A percentile compares a stretch with the other conserved stretches of the same genome.
phyloP scores from a whole-genome alignment of 2,329 filamentous ascomycete genomes.

The Scedosporium boydii region DNA sequence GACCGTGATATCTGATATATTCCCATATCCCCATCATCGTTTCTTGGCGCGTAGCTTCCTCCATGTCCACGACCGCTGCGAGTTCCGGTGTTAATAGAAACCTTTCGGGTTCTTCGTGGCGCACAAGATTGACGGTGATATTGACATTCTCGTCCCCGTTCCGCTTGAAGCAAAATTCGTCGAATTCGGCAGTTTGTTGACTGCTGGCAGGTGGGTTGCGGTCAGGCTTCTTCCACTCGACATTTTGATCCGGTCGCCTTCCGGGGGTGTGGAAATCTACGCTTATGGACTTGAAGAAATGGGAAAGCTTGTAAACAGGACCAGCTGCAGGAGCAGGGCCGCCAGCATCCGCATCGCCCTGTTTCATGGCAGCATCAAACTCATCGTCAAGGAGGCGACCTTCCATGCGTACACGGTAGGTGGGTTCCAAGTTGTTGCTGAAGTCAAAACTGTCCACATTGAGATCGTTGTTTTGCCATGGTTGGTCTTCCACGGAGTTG shows the following conservation, averaged over 20 bases:
- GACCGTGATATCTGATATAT: conserved; percentile 74
- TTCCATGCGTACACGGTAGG: conserved; percentile 87
- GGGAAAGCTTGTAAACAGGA: conserved; percentile 49
- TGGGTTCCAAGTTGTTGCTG: conserved; percentile 63
- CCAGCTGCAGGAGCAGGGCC: conserved; percentile 26
- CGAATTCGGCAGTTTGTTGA: conserved; percentile 67
- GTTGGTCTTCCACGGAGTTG: conserved; percentile 89
- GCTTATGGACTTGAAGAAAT: conserved; percentile 74
- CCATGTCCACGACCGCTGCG: conserved; percentile 75
- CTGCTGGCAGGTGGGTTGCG: conserved; percentile 32
- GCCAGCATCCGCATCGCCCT: conserved; percentile 11
- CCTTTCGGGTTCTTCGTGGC: conserved; percentile 79
- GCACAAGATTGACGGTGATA: conserved; percentile 74
- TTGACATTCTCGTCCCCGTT: conserved; percentile 89
- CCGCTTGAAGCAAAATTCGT: conserved; percentile 83
- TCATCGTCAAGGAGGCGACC: conserved; percentile 70
- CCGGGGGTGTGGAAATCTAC: conserved; percentile 59
- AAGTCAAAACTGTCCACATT: conserved; percentile 76
- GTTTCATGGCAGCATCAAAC: conserved; percentile 24
- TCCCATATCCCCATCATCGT: conserved; percentile 92
- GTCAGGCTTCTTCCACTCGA: conserved; percentile 84
- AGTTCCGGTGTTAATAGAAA: conserved; percentile 71
- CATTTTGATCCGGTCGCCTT: conserved; percentile 43
- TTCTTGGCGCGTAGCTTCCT: conserved; percentile 78
- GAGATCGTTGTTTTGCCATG: conserved; percentile 66